Percentiles rank a stretch among this genome's conserved stretches.
These are phyloP conservation scores for Mucuna pruriens DNA, from an alignment of 306 rosid genomes.

Conservation along the genomic window DNA sequence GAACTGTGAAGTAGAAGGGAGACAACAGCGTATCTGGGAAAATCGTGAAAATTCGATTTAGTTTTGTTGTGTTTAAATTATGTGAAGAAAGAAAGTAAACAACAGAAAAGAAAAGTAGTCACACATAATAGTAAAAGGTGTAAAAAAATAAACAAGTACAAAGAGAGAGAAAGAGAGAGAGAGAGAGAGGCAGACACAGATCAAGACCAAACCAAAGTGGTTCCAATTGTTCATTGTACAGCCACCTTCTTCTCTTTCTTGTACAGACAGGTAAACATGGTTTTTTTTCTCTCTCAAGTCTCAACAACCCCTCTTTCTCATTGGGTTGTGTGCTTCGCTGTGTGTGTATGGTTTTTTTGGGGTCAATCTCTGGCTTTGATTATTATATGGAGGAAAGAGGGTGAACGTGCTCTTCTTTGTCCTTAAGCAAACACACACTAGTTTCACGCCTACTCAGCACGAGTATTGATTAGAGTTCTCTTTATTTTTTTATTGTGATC, in stretches of 20 bases:
- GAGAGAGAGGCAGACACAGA: constrained; percentile 30
- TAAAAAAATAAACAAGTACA: constrained; percentile 19
- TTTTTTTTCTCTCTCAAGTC: constrained; percentile 20
- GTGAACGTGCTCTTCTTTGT: constrained; percentile 84
- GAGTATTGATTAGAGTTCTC: constrained; percentile 46
- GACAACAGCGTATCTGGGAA: constrained; percentile 81
- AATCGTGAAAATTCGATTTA: constrained; percentile 72
- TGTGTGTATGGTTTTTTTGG: constrained; percentile 51
- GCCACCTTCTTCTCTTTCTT: constrained; percentile 43
- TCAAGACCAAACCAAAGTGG: constrained; percentile 42
- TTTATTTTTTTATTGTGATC: constrained; percentile 51
- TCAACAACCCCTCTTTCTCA: constrained; percentile 45
- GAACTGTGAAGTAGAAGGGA: constrained; percentile 48
- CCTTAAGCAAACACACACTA: constrained; percentile 52
- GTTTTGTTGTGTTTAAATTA: constrained; percentile 49
- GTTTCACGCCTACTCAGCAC: constrained; percentile 76
- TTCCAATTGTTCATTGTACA: constrained; percentile 49
- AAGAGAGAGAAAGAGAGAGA: constrained; percentile 29
- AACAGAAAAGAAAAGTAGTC: constrained; percentile 29
- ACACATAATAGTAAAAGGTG: constrained; percentile 20
- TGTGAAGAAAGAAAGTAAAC: constrained; percentile 16
- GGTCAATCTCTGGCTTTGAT: constrained; percentile 61
- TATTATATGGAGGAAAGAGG: constrained; percentile 57
- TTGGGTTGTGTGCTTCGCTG: constrained; percentile 73
- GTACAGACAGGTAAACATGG: constrained; percentile 56